Percentiles rank a stretch among this genome's conserved stretches.
Evolutionary conservation across 2,329 filamentous ascomycete species (phyloP).

Genomic region (Talaromyces sp.): DNA sequence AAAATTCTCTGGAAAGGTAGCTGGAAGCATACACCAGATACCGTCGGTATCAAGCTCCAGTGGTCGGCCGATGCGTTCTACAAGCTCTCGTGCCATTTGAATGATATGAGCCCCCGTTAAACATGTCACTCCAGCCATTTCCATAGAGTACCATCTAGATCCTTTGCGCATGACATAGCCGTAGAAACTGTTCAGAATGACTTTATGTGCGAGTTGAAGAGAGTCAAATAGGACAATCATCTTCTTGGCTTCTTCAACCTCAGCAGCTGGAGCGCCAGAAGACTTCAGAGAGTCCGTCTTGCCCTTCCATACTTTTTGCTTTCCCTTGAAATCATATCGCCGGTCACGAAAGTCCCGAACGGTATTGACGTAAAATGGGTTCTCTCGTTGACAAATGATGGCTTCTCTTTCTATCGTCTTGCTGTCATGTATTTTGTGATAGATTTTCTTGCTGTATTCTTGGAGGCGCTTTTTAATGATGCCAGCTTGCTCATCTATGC

Average conservation of each 20-base stretch:
- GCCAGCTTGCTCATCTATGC: constrained; percentile 72
- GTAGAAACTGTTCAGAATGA: constrained; percentile 98
- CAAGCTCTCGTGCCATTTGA: constrained; percentile 87
- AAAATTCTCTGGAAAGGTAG: constrained; percentile 95
- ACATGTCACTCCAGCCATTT: constrained; percentile 98
- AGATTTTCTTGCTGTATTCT: constrained; percentile 95
- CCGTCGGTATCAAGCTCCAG: constrained; percentile 95
- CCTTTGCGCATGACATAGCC: constrained; percentile 99
- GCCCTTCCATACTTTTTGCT: constrained; percentile 97
- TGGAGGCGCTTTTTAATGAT: constrained; percentile 83
- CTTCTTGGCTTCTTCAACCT: constrained; percentile 94
- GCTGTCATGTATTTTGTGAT: constrained; percentile 96
- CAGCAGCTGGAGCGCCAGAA: constrained; percentile 65
- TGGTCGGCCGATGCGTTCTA: constrained; percentile 87
- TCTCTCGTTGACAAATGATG: constrained; percentile 96
- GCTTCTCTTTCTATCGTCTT: constrained; percentile 90
- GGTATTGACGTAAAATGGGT: constrained; percentile 96
- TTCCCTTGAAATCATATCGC: constrained; percentile 96
- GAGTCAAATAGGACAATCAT: constrained; percentile 98
- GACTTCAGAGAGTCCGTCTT: constrained; percentile 85
- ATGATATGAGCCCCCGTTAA: constrained; percentile 95
- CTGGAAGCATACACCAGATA: constrained; percentile 99
- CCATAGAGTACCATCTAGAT: constrained; percentile 97
- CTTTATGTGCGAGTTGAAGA: constrained; percentile 92
- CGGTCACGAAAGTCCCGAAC: constrained; percentile 95